Percentiles rank a stretch among this genome's conserved stretches.
Conservation (phyloP, 331 rosid genomes). For the Prunus yedoensis region DNA sequence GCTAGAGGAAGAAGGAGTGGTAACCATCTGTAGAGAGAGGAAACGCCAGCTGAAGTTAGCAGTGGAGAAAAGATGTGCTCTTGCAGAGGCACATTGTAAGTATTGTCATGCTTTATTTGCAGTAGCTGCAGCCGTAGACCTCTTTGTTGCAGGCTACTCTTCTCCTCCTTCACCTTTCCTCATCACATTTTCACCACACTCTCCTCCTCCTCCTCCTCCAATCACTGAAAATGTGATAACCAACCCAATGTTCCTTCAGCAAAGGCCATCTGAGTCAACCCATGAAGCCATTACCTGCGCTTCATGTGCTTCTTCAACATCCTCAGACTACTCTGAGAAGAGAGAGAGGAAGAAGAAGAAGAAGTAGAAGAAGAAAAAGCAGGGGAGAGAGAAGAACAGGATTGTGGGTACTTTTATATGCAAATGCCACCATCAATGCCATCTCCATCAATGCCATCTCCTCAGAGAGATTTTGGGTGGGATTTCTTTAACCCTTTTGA, state of each 20-base stretch:
- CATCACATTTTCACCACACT: conserved; percentile 83
- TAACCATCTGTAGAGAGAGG: conserved; percentile 84
- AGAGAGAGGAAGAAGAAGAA: conserved; percentile 31
- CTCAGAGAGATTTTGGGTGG: conserved; percentile 86
- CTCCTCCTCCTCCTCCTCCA: conserved; percentile 42
- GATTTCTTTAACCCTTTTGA: conserved; percentile 93
- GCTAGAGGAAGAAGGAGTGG: conserved; percentile 90
- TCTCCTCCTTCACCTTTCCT: conserved; percentile 80
- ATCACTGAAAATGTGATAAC: conserved; percentile 54
- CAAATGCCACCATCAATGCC: conserved; percentile 70
- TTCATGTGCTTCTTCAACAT: conserved; percentile 49
- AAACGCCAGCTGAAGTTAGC: conserved; percentile 69
- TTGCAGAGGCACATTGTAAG: conserved; percentile 89
- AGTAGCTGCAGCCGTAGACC: conserved; percentile 72
- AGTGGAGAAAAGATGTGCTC: conserved; percentile 78
- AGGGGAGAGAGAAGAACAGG: conserved; percentile 28
- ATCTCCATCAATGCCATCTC: conserved; percentile 78
- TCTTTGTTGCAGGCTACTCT: conserved; percentile 88
- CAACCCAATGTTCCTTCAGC: conserved; percentile 91
- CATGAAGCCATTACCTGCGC: conserved; percentile 63
- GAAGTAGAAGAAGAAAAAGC: conserved; percentile 18
- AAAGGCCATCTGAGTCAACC: conserved; percentile 59
- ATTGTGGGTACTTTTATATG: conserved; percentile 76
- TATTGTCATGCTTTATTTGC: conserved; percentile 71
- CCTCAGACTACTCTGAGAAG: conserved; percentile 62